Base-by-base conservation (phyloP, 1,139 yeast species). In the Candida pseudocylindracea region DNA sequence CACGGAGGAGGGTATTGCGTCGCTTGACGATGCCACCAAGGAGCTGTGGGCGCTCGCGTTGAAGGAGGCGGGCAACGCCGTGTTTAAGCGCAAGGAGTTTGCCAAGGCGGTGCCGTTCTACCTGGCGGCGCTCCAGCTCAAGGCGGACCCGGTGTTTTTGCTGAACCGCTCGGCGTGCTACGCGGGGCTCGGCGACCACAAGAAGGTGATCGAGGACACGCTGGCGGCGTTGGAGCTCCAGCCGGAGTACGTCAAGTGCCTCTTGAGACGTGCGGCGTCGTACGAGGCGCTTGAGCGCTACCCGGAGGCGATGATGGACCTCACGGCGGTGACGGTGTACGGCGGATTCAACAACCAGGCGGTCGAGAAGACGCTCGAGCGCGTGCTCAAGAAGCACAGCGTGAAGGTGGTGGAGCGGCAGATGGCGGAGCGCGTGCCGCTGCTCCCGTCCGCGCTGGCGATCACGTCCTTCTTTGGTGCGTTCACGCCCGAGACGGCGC, bases 141-240 rank as follows among this genome's bases (percentile, higher is more conserved):
- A 72, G 48, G 55, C 62, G 40, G 95, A 88, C 51, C 85, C 95
- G 11, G 78, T 85, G 30, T 88, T 68, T 55, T 85, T 75, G 57
- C 81, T 95, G 38, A 85, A 85, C 60, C 69, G 93, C 55, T 83
- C 95, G 24, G 98, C 98, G 12, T 88, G 95, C 56, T 80, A 79
- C 54, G 78, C 83, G 35, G 80, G 92, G 12, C 60, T 79, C 42
- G 68, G 72, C 38, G 69, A 83, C 41, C 72, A 68, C 48, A 80
- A 78, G 43, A 73, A 80, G 47, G 94, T 83, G 31, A 66, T 91
- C 41, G 79, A 72, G 43, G 94, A 81, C 51, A 75, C 94, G 37
- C 70, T 93, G 26, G 68, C 64, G 40, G 98, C 98, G 29, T 65
- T 91, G 44, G 66, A 70, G 42, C 55, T 85, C 45, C 78, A 83